Base-by-base conservation (phyloP, 2,329 filamentous ascomycete genomes). In the Pyricularia pennisetigena region DNA sequence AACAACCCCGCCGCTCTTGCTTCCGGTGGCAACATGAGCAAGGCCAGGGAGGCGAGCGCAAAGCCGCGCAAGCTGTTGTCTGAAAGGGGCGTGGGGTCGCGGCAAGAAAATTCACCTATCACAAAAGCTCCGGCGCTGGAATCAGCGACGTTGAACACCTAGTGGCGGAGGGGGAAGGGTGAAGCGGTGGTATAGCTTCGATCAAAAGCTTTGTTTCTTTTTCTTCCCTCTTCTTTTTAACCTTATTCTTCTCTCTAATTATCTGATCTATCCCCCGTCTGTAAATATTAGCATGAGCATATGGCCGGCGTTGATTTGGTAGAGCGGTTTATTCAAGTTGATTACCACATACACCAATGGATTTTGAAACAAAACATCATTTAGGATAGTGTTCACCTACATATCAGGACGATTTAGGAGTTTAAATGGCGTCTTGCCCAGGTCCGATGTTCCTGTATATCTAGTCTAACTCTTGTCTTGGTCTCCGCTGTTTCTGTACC, bases 1-100 rank as follows among this genome's bases (percentile, higher is more conserved):
- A 79, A 41, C 54, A 61, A 79, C 64, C 72, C 76, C 26, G 80
- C 77, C 49, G 83, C 83, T 0, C 71, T 83, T 65, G 83, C 71
- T 1, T 69, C 71, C 79, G n/a, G 83, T 83, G 82, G 82, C 1
- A 78, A 82, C 66, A 80, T 79, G 74, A 78, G 75, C n/a, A 76
- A 79, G 67, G 77, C 76, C 41, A 77, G 79, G 65, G 72, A 78
- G 70, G 72, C 64, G 20, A 69, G 20, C n/a, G 61, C 62, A 41
- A 64, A 65, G 29, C 68, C 41, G 8, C 68, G 64, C 23, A 71
- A 71, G 70, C 64, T 69, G 16, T 73, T 78, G 14, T 77, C 76
- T 3, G 74, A 75, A 57, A 74, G 77, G 20, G 76, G 77, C 23
- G 71, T 74, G 24, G 70, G 26, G 24, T 63, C 49, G 12, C 69